Conservation (phyloP, 805 yeast species). For the Metschnikowia shivogae region DNA sequence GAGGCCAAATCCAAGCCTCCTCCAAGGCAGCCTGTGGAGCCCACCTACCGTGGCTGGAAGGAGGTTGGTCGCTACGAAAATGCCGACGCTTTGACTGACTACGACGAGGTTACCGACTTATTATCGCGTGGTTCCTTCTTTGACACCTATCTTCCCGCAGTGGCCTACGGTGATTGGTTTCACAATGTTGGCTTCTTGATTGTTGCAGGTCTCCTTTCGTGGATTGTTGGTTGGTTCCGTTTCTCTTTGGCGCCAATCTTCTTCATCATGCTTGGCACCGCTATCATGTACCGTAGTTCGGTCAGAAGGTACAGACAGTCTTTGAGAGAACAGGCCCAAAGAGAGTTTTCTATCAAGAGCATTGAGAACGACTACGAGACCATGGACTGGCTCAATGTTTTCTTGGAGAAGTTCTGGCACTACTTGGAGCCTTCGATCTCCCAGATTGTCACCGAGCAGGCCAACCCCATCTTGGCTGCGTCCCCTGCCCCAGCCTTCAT, state of each 20-base stretch:
- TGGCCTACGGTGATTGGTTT: slow-evolving; percentile 91
- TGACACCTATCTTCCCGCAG: slow-evolving; percentile 72
- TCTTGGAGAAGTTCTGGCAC: slow-evolving; percentile 89
- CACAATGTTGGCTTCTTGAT: slow-evolving; percentile 76
- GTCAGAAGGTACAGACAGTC: slow-evolving; percentile 71
- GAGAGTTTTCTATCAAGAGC: slow-evolving; percentile 75
- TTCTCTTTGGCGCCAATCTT: slow-evolving; percentile 81
- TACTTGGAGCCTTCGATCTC: slow-evolving; percentile 86
- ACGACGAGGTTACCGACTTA: slow-evolving; percentile 71
- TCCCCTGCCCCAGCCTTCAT: slow-evolving; percentile 79
- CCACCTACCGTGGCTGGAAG: slow-evolving; percentile 87
- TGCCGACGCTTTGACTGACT: slow-evolving; percentile 56
- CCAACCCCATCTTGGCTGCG: slow-evolving; percentile 75
- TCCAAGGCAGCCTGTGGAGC: slow-evolving; percentile 52
- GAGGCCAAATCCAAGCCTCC: slow-evolving; percentile 33
- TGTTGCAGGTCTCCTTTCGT: slow-evolving; percentile 66
- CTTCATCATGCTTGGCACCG: slow-evolving; percentile 56
- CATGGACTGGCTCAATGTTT: slow-evolving; percentile 91
- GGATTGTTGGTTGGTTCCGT: slow-evolving; percentile 71
- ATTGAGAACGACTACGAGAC: slow-evolving; percentile 89
- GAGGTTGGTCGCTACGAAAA: slow-evolving; percentile 87
- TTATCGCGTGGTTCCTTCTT: slow-evolving; percentile 65
- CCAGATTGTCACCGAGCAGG: slow-evolving; percentile 80
- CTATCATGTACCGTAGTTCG: slow-evolving; percentile 77
- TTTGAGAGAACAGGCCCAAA: slow-evolving; percentile 75